A percentile compares a stretch with the other conserved stretches of the same genome.
Evolutionary conservation across 2,329 filamentous ascomycete species (phyloP).

Genomic region (Uncinocarpus reesii): DNA sequence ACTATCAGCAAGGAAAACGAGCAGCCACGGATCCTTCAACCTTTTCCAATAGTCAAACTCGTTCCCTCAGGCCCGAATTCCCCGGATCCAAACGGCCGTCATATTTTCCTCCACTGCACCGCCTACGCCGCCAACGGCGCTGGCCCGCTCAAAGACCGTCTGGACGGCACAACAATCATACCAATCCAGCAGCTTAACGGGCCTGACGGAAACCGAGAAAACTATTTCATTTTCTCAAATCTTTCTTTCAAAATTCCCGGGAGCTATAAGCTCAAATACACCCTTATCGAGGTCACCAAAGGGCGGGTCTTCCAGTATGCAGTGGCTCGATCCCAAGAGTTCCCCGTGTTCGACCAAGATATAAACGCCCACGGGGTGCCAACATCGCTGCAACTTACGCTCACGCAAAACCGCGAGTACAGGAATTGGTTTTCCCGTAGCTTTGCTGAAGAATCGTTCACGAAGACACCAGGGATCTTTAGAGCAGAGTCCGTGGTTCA

Average conservation of each 20-base stretch:
- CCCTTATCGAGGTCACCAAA: neutral
- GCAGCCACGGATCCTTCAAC: neutral
- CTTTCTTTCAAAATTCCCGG: neutral
- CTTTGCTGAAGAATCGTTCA: neutral
- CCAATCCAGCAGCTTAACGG: neutral
- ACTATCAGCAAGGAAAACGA: neutral
- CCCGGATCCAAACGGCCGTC: neutral
- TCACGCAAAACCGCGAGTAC: neutral
- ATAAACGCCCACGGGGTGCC: neutral
- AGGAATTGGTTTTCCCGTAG: neutral
- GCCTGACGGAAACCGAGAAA: neutral
- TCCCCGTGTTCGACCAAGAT: neutral
- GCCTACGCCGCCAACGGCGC: neutral
- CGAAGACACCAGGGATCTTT: neutral
- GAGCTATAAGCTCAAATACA: slow-evolving; percentile 1
- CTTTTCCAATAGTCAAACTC: neutral
- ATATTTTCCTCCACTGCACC: neutral
- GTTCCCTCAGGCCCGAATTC: neutral
- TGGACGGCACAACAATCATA: slow-evolving; percentile 1
- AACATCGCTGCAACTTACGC: neutral
- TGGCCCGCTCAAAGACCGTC: neutral
- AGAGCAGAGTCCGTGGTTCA: neutral
- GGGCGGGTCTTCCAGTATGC: neutral
- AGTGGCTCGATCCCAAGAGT: neutral
- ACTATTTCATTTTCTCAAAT: slow-evolving; percentile 6